These are phyloP conservation scores for Flaveria sonorensis DNA, from an alignment of 129 eudicot genomes.

Conservation along the genomic window DNA sequence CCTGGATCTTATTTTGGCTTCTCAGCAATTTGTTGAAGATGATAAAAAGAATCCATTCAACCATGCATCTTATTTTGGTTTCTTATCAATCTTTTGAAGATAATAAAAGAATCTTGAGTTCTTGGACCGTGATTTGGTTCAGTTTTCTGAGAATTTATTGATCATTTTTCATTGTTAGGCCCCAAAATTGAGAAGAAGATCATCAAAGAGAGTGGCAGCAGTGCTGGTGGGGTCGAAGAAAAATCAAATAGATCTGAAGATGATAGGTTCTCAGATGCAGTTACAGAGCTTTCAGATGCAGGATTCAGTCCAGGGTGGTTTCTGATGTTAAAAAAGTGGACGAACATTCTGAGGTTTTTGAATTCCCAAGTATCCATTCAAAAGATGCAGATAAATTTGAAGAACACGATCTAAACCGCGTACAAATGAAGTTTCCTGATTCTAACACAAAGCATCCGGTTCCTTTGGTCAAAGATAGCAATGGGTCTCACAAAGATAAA, in stretches of 20 bases:
- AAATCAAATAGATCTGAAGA: conserved; percentile 64
- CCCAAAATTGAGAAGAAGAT: conserved; percentile 43
- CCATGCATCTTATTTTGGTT: neutral
- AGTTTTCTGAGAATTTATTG: conserved; percentile 8
- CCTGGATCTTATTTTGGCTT: too few relatives aligned
- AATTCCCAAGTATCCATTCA: conserved; percentile 16
- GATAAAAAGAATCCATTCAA: too few relatives aligned
- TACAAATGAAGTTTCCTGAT: too few relatives aligned
- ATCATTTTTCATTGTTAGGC: conserved; percentile 38
- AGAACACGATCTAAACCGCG: neutral
- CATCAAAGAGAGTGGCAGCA: conserved; percentile 38
- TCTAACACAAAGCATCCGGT: conserved; percentile 1
- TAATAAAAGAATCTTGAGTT: neutral
- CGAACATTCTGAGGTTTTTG: conserved; percentile 4
- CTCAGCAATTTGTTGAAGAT: too few relatives aligned
- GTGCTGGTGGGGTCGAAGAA: conserved; percentile 45
- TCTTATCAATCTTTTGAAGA: neutral
- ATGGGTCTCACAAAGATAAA: conserved; percentile 20
- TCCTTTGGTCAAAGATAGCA: conserved; percentile 22
- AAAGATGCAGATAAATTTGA: conserved; percentile 21
- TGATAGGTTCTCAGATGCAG: conserved; percentile 72
- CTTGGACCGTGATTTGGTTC: neutral
- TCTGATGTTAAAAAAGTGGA: conserved; percentile 19
- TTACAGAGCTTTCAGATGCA: conserved; percentile 62
- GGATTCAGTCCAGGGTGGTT: conserved; percentile 41